Evolutionary conservation across 2,329 filamentous ascomycete species (phyloP), one percentile per base, ranked within the genome.

Genomic region (Leptographium flavum): DNA sequence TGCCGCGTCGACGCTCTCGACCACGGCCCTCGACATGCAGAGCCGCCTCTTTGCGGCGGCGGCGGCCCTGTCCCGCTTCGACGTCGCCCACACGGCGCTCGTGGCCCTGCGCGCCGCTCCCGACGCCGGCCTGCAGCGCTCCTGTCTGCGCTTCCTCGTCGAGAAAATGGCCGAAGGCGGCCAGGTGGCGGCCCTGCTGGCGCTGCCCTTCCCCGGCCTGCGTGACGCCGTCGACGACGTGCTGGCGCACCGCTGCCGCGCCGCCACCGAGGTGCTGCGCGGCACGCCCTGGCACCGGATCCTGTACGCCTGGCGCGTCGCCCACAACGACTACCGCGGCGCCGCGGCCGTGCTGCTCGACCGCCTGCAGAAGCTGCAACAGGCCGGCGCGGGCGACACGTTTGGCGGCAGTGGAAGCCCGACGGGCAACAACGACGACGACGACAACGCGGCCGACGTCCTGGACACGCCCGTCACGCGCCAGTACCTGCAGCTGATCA

Each of bases 401-500:
- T 61, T 73, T 2, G 17, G 10, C 36, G 32, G 8, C 31, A n/a
- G n/a, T n/a, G n/a, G n/a, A n/a, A n/a, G n/a, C n/a, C n/a, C n/a
- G n/a, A n/a, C n/a, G n/a, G 25, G 13, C 48, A 39, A 15, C 32
- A 40, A 27, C 23, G 38, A 31, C 41, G 13, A 5, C 32, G 38
- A 4, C 30, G 19, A 9, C 49, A 56, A 51, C 2, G 65, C 66
- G 4, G 71, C 71, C 17, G 76, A 80, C 49, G 67, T 69, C 4
- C 64, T 79, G 11, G 77, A 81, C 53, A 81, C 77, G 0, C 69
- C 71, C 1, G 71, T 84, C 28, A 79, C 81, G 39, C 76, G 83
- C 53, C 82, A 86, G 56, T 92, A 94, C 55, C 67, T 96, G n/a
- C 73, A 87, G 49, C 74, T 98, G 38, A 94, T 98, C 66, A 98